Evolutionary conservation across 768 basidiomycete genomes (phyloP).

Genomic region (Rhizopogon sp.): DNA sequence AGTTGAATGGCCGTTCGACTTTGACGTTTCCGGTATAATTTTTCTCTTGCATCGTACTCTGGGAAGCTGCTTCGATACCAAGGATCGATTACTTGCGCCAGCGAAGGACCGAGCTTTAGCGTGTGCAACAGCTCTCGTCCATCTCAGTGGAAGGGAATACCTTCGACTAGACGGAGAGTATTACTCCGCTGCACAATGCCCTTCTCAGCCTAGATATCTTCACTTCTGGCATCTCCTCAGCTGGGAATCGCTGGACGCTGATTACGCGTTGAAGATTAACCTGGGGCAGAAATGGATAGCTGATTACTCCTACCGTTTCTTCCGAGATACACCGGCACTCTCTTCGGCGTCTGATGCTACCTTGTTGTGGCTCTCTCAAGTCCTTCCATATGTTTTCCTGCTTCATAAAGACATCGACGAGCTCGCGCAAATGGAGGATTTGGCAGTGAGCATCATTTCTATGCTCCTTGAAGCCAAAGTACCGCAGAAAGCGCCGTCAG

Average conservation of each 20-base stretch:
- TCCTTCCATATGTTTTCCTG: slow-evolving; percentile 3
- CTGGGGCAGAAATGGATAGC: slow-evolving; percentile 1
- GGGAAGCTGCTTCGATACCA: slow-evolving; percentile 5
- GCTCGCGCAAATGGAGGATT: not conserved
- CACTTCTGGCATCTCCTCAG: not conserved
- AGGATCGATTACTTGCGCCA: not conserved
- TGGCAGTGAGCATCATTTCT: not conserved
- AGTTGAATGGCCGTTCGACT: slow-evolving; percentile 11
- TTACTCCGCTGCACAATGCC: not conserved
- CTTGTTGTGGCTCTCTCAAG: slow-evolving; percentile 2
- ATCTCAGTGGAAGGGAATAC: slow-evolving; percentile 4
- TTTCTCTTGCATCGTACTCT: slow-evolving; percentile 4
- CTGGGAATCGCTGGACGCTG: not conserved
- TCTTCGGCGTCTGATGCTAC: slow-evolving; percentile 1
- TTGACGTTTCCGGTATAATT: slow-evolving; percentile 5
- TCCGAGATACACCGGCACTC: not conserved
- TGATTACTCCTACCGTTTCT: slow-evolving; percentile 1
- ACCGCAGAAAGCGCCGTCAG: not conserved
- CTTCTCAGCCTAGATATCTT: slow-evolving; percentile 2
- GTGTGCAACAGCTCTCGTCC: slow-evolving; percentile 8
- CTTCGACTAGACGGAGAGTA: slow-evolving; percentile 1
- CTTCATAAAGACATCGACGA: not conserved
- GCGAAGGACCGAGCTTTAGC: slow-evolving; percentile 6
- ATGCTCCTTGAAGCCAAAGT: not conserved
- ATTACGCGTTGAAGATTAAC: slow-evolving; percentile 1